A percentile compares a stretch with the other conserved stretches of the same genome.
Conservation (phyloP, 2,329 filamentous ascomycete species). For the Ophiostoma populinum region DNA sequence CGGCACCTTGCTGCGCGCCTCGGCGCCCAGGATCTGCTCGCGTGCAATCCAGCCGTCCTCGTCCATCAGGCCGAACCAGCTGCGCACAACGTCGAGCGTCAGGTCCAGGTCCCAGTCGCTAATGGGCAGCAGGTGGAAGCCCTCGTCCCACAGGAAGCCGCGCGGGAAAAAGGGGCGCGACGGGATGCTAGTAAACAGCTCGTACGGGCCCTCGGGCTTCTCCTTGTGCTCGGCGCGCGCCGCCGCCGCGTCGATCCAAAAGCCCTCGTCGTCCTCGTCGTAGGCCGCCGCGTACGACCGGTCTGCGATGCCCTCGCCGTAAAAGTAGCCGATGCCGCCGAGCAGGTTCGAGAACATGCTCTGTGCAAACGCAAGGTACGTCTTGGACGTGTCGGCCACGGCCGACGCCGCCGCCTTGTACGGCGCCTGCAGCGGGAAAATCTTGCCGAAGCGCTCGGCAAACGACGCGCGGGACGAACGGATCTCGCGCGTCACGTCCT, state of each 20-base stretch:
- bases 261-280: conserved; percentile 85
- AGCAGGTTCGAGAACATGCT: conserved; percentile 89
- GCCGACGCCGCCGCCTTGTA: conserved; percentile 38
- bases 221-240: conserved; percentile 54
- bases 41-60: conserved; percentile 94
- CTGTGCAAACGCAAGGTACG: conserved; percentile 61
- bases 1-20: conserved; percentile 90
- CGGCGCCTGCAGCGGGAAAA: conserved; percentile 58
- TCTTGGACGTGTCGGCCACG: conserved; percentile 21
- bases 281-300: conserved; percentile 85
- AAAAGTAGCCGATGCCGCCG: conserved; percentile 89
- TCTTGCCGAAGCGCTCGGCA: conserved; percentile 51
- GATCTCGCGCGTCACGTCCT: conserved; percentile 55
- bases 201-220: conserved; percentile 61
- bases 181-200: conserved; percentile 81
- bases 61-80: conserved; percentile 93
- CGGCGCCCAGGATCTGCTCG: conserved; percentile 82
- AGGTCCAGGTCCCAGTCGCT: conserved; percentile 90
- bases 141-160: conserved; percentile 96
- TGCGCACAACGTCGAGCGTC: conserved; percentile 71
- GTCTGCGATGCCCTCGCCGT: conserved; percentile 76
- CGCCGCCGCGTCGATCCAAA: conserved; percentile 81
- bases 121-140: conserved; percentile 83
- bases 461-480: conserved; percentile 50
- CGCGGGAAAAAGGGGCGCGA: conserved; percentile 92